Evolutionary conservation across 2,329 filamentous ascomycete species (phyloP), one percentile per base, ranked within the genome.

Genomic region (Botrytis byssoidea): DNA sequence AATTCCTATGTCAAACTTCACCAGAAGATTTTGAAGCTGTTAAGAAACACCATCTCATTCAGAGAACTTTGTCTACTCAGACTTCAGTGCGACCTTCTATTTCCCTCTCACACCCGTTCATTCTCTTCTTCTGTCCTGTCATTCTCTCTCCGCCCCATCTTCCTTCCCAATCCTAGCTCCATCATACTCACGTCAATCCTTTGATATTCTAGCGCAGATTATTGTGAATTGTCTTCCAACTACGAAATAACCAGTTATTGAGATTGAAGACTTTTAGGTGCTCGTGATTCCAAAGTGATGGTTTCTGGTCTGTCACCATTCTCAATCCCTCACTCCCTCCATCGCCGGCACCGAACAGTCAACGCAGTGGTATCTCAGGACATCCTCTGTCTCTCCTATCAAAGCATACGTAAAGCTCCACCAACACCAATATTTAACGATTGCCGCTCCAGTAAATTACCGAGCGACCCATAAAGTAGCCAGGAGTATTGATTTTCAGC

Each of bases 21-120:
- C 42, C 16, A 2, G 1, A 44, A 44, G 18, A 44, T 44, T 2
- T 20, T 6, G 42, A 44, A 20, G 42, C 42, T 44, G 4, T 20
- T 18, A 44, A 44, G 42, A 35, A 60, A 61, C 46, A 46, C 32
- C 63, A 70, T 32, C 32, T 25, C 57, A 63, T n/a, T 42, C 57
- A 70, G 57, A 35, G 7, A 51, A 63, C 68, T 40, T 70, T 29
- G 57, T 63, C 68, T 48, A 70, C 22, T 70, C 42, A 10, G 32
- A 63, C 32, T 70, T 63, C 9, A 63, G 57, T 70, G 16, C 20
- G 42, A 8, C n/a, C n/a, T 57, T 29, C n/a, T 18, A 57, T 29
- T 57, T 8, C 2, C 61, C 32, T 32, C 32, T 32, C 32, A 32
- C 32, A 32, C 32, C 32, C 32, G 32, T 32, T 32, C 32, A 32